phyloP scores from a whole-genome alignment of 2,329 filamentous ascomycete genomes.

The Capronia epimyces region DNA sequence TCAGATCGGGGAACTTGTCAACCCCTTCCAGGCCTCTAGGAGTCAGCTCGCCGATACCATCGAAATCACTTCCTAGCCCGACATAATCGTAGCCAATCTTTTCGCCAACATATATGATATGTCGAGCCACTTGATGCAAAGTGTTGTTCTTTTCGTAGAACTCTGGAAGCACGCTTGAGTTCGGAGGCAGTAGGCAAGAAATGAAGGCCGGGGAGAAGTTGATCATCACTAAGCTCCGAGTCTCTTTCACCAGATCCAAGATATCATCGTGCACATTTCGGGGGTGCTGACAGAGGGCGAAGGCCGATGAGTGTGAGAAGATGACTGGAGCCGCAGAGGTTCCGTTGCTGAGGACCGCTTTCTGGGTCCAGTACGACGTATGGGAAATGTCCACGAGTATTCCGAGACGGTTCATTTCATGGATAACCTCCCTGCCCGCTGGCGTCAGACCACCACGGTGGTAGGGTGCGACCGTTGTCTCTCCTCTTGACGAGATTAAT shows the following conservation, averaged over 20 bases:
- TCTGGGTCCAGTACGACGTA: conserved; percentile 73
- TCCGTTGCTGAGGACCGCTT: conserved; percentile 60
- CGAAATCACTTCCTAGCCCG: conserved; percentile 84
- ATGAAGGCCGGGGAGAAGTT: conserved; percentile 83
- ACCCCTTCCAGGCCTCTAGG: conserved; percentile 79
- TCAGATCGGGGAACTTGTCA: conserved; percentile 70
- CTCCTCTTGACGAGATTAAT: conserved; percentile 43
- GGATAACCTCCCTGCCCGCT: conserved; percentile 62
- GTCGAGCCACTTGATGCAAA: conserved; percentile 68
- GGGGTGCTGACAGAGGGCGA: conserved; percentile 76
- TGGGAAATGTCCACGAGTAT: conserved; percentile 92
- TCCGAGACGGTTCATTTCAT: conserved; percentile 89
- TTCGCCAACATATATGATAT: conserved; percentile 76
- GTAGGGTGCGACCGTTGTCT: conserved; percentile 37
- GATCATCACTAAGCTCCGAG: conserved; percentile 77
- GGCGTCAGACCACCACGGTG: conserved; percentile 62
- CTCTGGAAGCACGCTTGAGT: conserved; percentile 61
- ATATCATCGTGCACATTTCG: conserved; percentile 86
- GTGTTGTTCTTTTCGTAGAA: conserved; percentile 65
- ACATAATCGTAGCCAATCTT: conserved; percentile 83
- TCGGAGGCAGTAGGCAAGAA: conserved; percentile 60
- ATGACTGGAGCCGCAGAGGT: conserved; percentile 65
- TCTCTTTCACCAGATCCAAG: conserved; percentile 66
- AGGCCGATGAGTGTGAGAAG: conserved; percentile 81
- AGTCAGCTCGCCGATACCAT: conserved; percentile 53